Percentiles rank a stretch among this genome's conserved stretches.
phyloP scores from a whole-genome alignment of 495 filamentous ascomycete species.

The Penicillium tannophilum region DNA sequence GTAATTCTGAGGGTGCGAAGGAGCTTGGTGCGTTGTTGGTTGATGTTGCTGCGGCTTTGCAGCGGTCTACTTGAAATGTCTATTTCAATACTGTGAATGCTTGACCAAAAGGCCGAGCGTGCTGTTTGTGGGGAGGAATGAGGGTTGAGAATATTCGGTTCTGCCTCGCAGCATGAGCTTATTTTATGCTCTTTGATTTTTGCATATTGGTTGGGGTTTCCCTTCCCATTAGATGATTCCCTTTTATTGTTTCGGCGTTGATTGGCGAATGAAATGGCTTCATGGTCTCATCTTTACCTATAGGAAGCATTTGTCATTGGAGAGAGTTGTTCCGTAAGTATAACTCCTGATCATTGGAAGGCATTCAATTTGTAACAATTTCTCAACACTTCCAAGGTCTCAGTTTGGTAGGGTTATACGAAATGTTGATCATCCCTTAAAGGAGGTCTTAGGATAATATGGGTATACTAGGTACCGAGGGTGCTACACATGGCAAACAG shows the following conservation, averaged over 20 bases:
- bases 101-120: background rate
- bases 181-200: background rate
- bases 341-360: no score
- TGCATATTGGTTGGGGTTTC: background rate
- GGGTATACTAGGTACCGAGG: no score
- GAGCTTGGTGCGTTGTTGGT: conserved; percentile 67
- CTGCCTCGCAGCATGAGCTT: no score
- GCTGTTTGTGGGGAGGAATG: background rate
- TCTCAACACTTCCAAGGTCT: no score
- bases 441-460: no score
- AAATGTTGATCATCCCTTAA: no score
- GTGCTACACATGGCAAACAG: no score
- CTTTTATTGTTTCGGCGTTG: background rate
- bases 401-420: no score
- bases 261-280: background rate
- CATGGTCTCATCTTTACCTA: background rate
- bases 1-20: conserved; percentile 57
- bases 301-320: no score
- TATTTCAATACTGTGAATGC: background rate
- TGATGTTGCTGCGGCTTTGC: conserved; percentile 62
- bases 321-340: no score
- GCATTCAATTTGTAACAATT: no score
- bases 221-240: background rate
- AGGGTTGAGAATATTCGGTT: background rate
- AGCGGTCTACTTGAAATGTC: conserved; percentile 16